Evolutionary conservation across 2,329 filamentous ascomycete genomes (phyloP).

Genomic region (Teratosphaeriaceae sp.): DNA sequence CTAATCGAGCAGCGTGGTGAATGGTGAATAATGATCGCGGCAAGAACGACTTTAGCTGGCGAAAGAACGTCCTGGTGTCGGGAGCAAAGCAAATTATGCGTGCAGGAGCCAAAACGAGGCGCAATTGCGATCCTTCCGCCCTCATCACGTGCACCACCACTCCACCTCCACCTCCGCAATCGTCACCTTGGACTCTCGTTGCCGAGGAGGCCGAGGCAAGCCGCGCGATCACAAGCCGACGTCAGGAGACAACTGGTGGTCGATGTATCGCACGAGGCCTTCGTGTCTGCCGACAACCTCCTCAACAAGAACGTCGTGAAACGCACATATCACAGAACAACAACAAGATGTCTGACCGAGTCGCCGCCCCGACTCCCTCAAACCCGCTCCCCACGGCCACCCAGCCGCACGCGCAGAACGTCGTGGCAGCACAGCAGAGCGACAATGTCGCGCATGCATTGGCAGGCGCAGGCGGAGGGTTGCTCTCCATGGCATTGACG

Average conservation of each 20-base stretch:
- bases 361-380: conserved; percentile 17
- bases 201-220: too few relatives aligned
- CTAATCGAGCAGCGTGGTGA: background rate
- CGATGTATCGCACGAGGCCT: too few relatives aligned
- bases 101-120: too few relatives aligned
- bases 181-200: background rate
- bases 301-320: too few relatives aligned
- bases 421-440: conserved; percentile 64
- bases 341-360: conserved; percentile 15
- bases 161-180: background rate
- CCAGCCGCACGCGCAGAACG: conserved; percentile 14
- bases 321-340: too few relatives aligned
- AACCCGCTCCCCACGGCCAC: conserved; percentile 17
- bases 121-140: background rate
- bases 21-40: background rate
- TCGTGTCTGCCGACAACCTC: too few relatives aligned
- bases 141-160: background rate
- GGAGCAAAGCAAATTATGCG: background rate
- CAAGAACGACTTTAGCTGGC: background rate
- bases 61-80: background rate
- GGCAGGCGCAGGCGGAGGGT: conserved; percentile 84
- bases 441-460: conserved; percentile 97
- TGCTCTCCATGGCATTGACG: conserved; percentile 94
- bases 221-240: conserved; percentile 4
- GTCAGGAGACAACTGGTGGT: background rate